Percentiles rank a stretch among this genome's conserved stretches.
These are phyloP conservation scores for Alliaria petiolata DNA, from an alignment of 345 rosid genomes.

Conservation along the genomic window DNA sequence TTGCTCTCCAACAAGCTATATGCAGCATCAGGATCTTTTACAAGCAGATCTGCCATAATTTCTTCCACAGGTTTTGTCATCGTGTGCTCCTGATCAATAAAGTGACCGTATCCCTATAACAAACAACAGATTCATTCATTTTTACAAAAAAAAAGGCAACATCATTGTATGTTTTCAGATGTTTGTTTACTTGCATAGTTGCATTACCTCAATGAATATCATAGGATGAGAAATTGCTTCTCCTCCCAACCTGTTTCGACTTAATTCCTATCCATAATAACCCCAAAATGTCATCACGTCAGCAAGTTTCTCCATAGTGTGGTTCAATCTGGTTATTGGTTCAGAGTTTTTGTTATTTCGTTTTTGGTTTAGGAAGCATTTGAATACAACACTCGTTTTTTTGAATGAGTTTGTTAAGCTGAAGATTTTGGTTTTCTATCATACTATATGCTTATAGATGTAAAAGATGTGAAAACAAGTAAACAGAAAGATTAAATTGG, in stretches of 20 bases:
- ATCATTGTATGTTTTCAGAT: neutral
- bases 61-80: constrained; percentile 46
- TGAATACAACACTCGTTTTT: neutral
- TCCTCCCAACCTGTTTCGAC: constrained; percentile 47
- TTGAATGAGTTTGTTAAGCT: neutral
- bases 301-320: neutral
- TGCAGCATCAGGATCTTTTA: constrained; percentile 42
- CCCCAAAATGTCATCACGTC: neutral
- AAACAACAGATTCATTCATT: neutral
- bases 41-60: constrained; percentile 38
- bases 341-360: no score
- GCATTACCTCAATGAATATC: constrained; percentile 4
- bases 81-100: constrained; percentile 34
- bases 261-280: constrained; percentile 41
- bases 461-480: no score
- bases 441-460: no score
- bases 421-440: no score
- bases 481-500: no score
- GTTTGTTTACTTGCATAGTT: neutral
- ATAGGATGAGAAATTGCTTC: constrained; percentile 37
- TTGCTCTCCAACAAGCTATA: constrained; percentile 42
- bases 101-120: constrained; percentile 51
- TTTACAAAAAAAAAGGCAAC: neutral
- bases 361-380: neutral
- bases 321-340: neutral